These are phyloP conservation scores for Yamagishiella unicocca DNA, from an alignment of 139 green algal genomes.

Conservation along the genomic window DNA sequence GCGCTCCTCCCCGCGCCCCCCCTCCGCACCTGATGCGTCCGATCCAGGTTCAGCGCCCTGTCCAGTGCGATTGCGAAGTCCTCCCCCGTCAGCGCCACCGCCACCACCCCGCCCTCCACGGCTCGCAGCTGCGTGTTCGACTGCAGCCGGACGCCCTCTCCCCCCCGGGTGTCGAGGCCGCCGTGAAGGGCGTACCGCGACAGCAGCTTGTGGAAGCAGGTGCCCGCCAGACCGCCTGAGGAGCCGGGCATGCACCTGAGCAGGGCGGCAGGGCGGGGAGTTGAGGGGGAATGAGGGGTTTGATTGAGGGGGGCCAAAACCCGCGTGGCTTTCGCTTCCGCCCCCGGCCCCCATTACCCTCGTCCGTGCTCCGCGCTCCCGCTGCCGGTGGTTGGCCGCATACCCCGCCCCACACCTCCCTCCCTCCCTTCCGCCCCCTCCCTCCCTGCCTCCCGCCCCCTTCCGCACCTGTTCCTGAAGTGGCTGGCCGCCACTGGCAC, in stretches of 20 bases:
- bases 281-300: background rate
- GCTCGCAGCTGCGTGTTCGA: conserved; percentile 58
- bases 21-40: conserved; percentile 70
- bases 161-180: conserved; percentile 49
- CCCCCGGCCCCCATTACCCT: no score
- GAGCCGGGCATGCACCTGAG: conserved; percentile 64
- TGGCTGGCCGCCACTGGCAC: conserved; percentile 66
- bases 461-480: conserved; percentile 68
- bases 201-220: conserved; percentile 73
- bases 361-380: no score
- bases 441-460: background rate
- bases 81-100: conserved; percentile 63
- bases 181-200: conserved; percentile 67
- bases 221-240: conserved; percentile 60
- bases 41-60: conserved; percentile 66
- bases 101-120: conserved; percentile 62
- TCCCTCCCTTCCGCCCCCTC: background rate
- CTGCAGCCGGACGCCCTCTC: conserved; percentile 34
- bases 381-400: no score
- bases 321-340: no score
- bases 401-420: no score
- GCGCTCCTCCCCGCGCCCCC: background rate
- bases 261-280: background rate
- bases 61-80: conserved; percentile 72
- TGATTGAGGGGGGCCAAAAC: no score